Conservation (phyloP, 805 yeast species). For the Yarrowia sp. region DNA sequence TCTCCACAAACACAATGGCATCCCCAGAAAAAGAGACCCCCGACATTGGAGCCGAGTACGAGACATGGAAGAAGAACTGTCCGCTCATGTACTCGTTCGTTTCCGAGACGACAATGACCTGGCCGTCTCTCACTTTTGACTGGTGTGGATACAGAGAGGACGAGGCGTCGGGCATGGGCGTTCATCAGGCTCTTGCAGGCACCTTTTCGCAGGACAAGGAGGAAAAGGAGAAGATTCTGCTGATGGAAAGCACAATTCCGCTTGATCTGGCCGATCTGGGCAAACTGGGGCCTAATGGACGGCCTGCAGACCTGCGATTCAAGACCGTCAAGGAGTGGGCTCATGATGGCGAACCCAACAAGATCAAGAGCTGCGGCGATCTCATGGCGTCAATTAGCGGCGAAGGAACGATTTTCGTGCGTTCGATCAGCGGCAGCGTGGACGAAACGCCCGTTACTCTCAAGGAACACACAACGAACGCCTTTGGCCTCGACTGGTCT, state of each 20-base stretch:
- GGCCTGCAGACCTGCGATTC: neutral
- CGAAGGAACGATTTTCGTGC: conserved; percentile 39
- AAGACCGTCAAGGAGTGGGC: conserved; percentile 49
- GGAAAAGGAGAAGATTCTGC: neutral
- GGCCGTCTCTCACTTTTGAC: conserved; percentile 63
- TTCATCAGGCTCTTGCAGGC: conserved; percentile 46
- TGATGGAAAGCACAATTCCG: neutral
- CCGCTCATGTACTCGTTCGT: conserved; percentile 58
- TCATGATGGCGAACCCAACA: conserved; percentile 67
- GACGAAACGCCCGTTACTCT: conserved; percentile 27
- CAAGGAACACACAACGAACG: conserved; percentile 55
- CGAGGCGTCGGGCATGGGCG: neutral
- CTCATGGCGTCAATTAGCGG: conserved; percentile 56
- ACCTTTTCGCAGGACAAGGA: conserved; percentile 42
- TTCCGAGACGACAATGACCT: conserved; percentile 51
- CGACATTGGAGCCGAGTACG: conserved; percentile 42
- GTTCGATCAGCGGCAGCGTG: conserved; percentile 31
- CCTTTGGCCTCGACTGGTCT: conserved; percentile 71
- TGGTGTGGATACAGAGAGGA: conserved; percentile 40
- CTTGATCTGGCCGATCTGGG: neutral
- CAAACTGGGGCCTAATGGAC: neutral
- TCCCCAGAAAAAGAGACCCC: neutral
- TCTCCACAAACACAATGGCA: neutral
- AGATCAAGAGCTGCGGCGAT: conserved; percentile 49
- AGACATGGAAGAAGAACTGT: conserved; percentile 62